These are phyloP conservation scores for Salicornia ramosissima DNA, from an alignment of 148 eudicot genomes.

Conservation along the genomic window DNA sequence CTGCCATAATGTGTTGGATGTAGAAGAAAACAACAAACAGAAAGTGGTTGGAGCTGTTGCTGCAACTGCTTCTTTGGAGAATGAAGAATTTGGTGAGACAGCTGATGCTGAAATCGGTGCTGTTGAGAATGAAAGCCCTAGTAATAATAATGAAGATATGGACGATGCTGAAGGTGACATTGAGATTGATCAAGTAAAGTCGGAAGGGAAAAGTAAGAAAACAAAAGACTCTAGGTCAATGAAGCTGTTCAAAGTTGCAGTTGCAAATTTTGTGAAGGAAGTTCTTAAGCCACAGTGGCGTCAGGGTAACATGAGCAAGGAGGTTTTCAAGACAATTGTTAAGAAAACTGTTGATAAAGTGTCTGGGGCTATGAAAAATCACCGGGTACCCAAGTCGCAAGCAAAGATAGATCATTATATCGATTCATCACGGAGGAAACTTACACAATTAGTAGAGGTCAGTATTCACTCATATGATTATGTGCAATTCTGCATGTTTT, in stretches of 20 bases:
- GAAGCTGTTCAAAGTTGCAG: constrained; percentile 74
- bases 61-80: constrained; percentile 40
- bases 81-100: constrained; percentile 86
- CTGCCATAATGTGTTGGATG: constrained; percentile 42
- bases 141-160: constrained; percentile 43
- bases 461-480: neutral
- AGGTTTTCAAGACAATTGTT: constrained; percentile 95
- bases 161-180: constrained; percentile 47
- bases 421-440: constrained; percentile 78
- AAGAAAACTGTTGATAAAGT: constrained; percentile 98
- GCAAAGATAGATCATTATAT: constrained; percentile 81
- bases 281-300: constrained; percentile 94
- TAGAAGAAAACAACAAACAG: constrained; percentile 45
- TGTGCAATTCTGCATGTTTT: neutral
- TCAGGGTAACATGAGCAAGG: constrained; percentile 98
- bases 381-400: constrained; percentile 83
- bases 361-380: constrained; percentile 86
- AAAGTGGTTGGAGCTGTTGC: constrained; percentile 45
- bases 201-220: constrained; percentile 57
- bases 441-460: constrained; percentile 89
- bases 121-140: constrained; percentile 59
- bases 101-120: constrained; percentile 86
- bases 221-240: constrained; percentile 75
- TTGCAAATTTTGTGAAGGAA: constrained; percentile 90
- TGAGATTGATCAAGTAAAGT: constrained; percentile 75